These are phyloP conservation scores for Wallacemonas collosoma DNA, from an alignment of 208 protist genomes.

Conservation along the genomic window DNA sequence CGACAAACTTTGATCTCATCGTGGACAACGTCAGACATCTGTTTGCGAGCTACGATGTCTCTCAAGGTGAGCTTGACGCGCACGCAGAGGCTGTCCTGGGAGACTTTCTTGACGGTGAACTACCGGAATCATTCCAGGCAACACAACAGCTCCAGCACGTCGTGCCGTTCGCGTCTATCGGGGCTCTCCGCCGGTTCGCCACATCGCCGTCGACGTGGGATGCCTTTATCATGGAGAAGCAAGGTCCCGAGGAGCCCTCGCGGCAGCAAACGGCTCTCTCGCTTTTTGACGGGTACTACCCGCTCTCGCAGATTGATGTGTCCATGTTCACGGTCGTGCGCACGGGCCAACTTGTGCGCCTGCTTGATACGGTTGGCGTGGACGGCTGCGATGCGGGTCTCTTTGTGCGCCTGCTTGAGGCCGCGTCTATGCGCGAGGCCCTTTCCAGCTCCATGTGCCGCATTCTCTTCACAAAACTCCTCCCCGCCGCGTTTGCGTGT, in stretches of 20 bases:
- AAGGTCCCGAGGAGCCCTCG: slow-evolving; percentile 9
- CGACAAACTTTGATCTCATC: slow-evolving; percentile 38
- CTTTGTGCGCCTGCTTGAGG: slow-evolving; percentile 50
- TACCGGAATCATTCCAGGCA: slow-evolving; percentile 40
- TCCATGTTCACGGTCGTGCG: slow-evolving; percentile 60
- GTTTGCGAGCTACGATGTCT: slow-evolving; percentile 50
- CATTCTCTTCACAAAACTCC: slow-evolving; percentile 39
- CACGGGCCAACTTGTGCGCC: slow-evolving; percentile 75
- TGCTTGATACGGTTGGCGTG: slow-evolving; percentile 43
- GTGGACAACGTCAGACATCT: slow-evolving; percentile 36
- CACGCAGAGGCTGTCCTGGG: slow-evolving; percentile 35
- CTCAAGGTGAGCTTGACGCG: slow-evolving; percentile 42
- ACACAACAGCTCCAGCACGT: slow-evolving; percentile 62
- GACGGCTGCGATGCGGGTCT: slow-evolving; percentile 26
- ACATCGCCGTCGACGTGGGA: slow-evolving; percentile 43
- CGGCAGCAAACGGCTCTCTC: slow-evolving; percentile 28
- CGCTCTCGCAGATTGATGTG: slow-evolving; percentile 48
- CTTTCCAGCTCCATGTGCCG: slow-evolving; percentile 22
- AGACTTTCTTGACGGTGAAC: slow-evolving; percentile 26
- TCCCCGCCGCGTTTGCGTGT: slow-evolving; percentile 41
- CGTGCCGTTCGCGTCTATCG: slow-evolving; percentile 61
- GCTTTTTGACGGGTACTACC: slow-evolving; percentile 66
- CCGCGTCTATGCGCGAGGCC: slow-evolving; percentile 35
- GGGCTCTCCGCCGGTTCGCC: slow-evolving; percentile 43
- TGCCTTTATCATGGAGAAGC: slow-evolving; percentile 31